Conservation (phyloP, 805 yeast species). For the Kluyveromyces nonfermentans region DNA sequence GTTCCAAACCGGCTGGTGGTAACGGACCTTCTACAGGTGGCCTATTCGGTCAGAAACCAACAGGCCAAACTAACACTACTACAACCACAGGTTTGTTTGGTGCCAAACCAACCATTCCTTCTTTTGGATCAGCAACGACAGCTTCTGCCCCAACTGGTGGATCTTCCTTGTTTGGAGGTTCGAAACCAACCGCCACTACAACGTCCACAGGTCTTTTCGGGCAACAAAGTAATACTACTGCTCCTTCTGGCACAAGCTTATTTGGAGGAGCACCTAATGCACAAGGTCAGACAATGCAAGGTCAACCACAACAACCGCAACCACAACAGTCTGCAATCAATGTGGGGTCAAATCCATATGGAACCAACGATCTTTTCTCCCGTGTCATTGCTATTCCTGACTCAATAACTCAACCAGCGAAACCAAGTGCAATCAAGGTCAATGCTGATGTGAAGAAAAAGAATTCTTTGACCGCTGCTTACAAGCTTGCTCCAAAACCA, state of each 20-base stretch:
- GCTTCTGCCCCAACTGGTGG: slow-evolving; percentile 10
- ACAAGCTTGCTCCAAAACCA: slow-evolving; percentile 57
- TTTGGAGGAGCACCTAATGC: slow-evolving; percentile 31
- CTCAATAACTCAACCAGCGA: slow-evolving; percentile 32
- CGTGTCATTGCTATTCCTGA: slow-evolving; percentile 28
- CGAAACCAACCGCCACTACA: not conserved
- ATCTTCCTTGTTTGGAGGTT: slow-evolving; percentile 2
- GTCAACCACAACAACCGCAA: slow-evolving; percentile 21
- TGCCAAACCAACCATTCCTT: slow-evolving; percentile 19
- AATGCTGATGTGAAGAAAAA: slow-evolving; percentile 43
- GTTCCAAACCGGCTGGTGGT: slow-evolving; percentile 14
- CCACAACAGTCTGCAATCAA: slow-evolving; percentile 28
- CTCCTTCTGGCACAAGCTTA: slow-evolving; percentile 27
- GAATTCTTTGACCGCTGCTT: slow-evolving; percentile 50
- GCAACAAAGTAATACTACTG: slow-evolving; percentile 10
- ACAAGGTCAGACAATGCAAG: slow-evolving; percentile 12
- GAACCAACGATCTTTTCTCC: slow-evolving; percentile 60
- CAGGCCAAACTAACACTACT: slow-evolving; percentile 19
- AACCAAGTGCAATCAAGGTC: slow-evolving; percentile 41
- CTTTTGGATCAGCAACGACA: slow-evolving; percentile 12
- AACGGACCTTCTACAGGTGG: slow-evolving; percentile 28
- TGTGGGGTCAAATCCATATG: slow-evolving; percentile 52
- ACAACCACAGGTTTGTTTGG: slow-evolving; percentile 35
- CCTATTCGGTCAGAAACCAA: slow-evolving; percentile 32
- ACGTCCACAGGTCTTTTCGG: slow-evolving; percentile 31